These are phyloP conservation scores for Purpureocillium lavendulum DNA, from an alignment of 2,329 filamentous ascomycete species.

Conservation along the genomic window DNA sequence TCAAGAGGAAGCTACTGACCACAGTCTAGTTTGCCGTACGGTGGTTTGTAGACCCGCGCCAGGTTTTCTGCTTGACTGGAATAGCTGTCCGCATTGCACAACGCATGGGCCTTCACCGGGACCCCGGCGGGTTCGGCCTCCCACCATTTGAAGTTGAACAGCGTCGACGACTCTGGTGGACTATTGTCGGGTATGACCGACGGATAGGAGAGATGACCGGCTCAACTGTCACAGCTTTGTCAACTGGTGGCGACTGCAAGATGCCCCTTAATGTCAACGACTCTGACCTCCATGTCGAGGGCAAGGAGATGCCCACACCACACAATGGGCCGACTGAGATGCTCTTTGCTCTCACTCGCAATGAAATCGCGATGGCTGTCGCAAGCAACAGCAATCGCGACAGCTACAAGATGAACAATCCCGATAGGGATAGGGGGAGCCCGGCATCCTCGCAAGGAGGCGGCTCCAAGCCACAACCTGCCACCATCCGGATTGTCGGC, in stretches of 20 bases:
- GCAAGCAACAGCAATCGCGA: conserved; percentile 36
- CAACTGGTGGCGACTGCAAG: conserved; percentile 44
- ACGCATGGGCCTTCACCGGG: conserved; percentile 59
- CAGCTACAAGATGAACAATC: conserved; percentile 18
- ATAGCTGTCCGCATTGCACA: conserved; percentile 60
- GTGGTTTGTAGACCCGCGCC: conserved; percentile 48
- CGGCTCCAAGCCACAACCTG: conserved; percentile 13
- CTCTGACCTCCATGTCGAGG: conserved; percentile 47
- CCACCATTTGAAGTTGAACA: conserved; percentile 58
- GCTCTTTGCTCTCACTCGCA: conserved; percentile 48
- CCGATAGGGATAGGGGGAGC: conserved; percentile 17
- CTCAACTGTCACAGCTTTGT: conserved; percentile 47
- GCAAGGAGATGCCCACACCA: conserved; percentile 42
- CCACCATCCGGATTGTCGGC: conserved; percentile 38
- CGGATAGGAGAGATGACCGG: conserved; percentile 60
- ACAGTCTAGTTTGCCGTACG: conserved; percentile 33
- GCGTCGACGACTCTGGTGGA: conserved; percentile 67
- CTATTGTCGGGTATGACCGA: conserved; percentile 58
- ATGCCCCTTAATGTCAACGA: conserved; percentile 55
- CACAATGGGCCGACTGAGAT: conserved; percentile 49
- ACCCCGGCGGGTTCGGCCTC: conserved; percentile 44
- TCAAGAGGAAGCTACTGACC: not conserved
- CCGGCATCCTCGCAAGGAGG: conserved; percentile 12
- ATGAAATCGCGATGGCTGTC: conserved; percentile 48
- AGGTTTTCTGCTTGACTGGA: conserved; percentile 44